Base-by-base conservation (phyloP, 306 rosid genomes). In the Notholithocarpus densiflorus region DNA sequence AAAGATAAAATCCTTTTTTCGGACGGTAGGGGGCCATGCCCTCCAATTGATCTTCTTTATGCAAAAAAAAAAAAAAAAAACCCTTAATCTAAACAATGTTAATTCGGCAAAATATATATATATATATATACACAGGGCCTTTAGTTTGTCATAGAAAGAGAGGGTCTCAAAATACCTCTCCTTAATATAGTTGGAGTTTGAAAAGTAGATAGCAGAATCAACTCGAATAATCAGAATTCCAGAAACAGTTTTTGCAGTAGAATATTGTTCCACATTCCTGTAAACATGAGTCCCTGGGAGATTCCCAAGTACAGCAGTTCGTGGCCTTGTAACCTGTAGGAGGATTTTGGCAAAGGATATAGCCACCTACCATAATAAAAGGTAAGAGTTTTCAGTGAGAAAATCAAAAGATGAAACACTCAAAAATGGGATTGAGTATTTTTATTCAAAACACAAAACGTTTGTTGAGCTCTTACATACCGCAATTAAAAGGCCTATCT, bases 191-290 rank as follows among this genome's bases (percentile, higher is more conserved):
- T 94, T 91, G 71, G 92, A 88, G 68, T 94, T 94, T 56, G 98
- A 88, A 82, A 94, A 94, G 85, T 94, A 92, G 75, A 94, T 86
- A 1, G 98, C 90, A 37, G 98, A 94, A 61, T 94, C 98, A 80
- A 94, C 90, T 84, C 97, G 90, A 29, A 92, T 31, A 23, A 91
- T 89, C 4, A 94, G 68, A 85, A 89, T 71, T 34, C 92, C 90
- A 5, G 89, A 81, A 76, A 91, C 73, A 74, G 81, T 90, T 0
- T 53, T 34, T 23, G 98, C 93, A 4, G 82, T 84, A 14, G 94
- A 92, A 72, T 94, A 94, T 69, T 94, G 98, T 20, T 31, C 76
- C 45, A 89, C 65, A 80, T 92, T 94, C 77, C 98, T 82, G 32
- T 88, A 94, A 51, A 92, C 73, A 48, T 5, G 34, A 56, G 92